phyloP scores from a whole-genome alignment of 495 filamentous ascomycete species.

The Penicillium pulvis region DNA sequence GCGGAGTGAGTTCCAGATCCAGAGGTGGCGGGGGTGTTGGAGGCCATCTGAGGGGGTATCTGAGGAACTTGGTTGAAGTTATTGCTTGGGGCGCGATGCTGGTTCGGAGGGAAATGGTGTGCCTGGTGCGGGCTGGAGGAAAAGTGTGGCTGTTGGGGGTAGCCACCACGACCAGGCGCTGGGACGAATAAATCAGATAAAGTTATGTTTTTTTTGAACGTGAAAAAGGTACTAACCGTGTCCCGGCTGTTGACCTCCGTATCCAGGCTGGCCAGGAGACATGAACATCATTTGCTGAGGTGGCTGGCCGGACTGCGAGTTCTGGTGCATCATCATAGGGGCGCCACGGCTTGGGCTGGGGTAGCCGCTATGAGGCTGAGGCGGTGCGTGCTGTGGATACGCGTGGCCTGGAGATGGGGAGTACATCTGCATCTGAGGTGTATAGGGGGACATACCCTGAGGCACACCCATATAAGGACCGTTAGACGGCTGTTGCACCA shows the following conservation, averaged over 20 bases:
- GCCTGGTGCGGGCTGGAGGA: conserved; percentile 65
- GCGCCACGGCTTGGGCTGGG: conserved; percentile 78
- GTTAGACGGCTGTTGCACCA: conserved; percentile 74
- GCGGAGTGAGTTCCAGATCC: conserved; percentile 39
- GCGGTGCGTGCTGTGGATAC: conserved; percentile 64
- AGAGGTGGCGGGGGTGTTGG: conserved; percentile 43
- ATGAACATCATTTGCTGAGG: conserved; percentile 62
- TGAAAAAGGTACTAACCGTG: conserved; percentile 61
- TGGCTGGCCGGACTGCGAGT: conserved; percentile 72
- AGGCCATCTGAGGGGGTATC: conserved; percentile 47
- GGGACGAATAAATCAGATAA: not conserved
- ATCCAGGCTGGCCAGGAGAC: conserved; percentile 67
- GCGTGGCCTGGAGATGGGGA: conserved; percentile 67
- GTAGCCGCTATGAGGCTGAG: conserved; percentile 73
- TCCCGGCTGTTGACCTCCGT: conserved; percentile 60
- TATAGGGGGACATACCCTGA: conserved; percentile 59
- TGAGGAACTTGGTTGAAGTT: conserved; percentile 59
- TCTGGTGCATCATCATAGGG: conserved; percentile 83
- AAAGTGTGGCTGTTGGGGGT: conserved; percentile 62
- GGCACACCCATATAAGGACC: conserved; percentile 56
- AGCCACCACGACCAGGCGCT: conserved; percentile 62
- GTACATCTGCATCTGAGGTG: conserved; percentile 73
- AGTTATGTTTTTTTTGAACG: not conserved
- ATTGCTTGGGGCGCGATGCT: conserved; percentile 60
- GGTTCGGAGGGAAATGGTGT: conserved; percentile 64